phyloP scores from a whole-genome alignment of 129 eudicot genomes.

The Escallonia rubra region DNA sequence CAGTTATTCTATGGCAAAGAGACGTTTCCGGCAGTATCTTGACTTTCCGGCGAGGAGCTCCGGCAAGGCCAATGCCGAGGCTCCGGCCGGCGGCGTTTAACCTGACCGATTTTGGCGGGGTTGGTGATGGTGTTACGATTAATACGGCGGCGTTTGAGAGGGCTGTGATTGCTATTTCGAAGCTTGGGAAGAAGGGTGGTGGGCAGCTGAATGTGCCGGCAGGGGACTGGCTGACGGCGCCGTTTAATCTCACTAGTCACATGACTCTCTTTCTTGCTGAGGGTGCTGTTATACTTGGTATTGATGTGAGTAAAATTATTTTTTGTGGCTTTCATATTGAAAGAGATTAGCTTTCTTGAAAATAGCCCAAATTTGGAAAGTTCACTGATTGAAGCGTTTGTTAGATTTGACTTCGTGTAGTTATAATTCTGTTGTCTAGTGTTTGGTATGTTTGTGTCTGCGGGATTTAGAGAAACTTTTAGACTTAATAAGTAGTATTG shows the following conservation, averaged over 20 bases:
- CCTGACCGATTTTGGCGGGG: constrained; percentile 83
- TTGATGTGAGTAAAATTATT: constrained; percentile 60
- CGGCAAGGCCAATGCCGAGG: constrained; percentile 30
- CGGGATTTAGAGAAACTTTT: too few species aligned
- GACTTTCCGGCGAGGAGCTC: constrained; percentile 31
- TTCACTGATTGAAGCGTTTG: background rate
- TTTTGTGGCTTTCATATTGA: background rate
- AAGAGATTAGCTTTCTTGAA: background rate
- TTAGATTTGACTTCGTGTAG: too few species aligned
- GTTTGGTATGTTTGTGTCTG: too few species aligned
- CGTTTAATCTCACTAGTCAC: constrained; percentile 92
- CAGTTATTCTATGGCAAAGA: constrained; percentile 66
- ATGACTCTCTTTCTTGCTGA: constrained; percentile 88
- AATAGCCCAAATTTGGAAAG: background rate
- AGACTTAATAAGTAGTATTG: background rate
- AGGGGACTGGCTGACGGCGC: constrained; percentile 93
- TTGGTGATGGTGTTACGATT: constrained; percentile 74
- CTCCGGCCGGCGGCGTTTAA: constrained; percentile 68
- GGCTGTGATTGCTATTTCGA: constrained; percentile 61
- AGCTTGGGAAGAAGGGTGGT: constrained; percentile 69
- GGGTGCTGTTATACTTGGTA: constrained; percentile 85
- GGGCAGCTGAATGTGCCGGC: constrained; percentile 97
- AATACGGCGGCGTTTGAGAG: constrained; percentile 81
- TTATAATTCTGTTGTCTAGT: too few species aligned
- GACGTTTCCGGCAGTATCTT: constrained; percentile 35